Conservation (phyloP, 345 rosid species). For the Hibiscus mutabilis region DNA sequence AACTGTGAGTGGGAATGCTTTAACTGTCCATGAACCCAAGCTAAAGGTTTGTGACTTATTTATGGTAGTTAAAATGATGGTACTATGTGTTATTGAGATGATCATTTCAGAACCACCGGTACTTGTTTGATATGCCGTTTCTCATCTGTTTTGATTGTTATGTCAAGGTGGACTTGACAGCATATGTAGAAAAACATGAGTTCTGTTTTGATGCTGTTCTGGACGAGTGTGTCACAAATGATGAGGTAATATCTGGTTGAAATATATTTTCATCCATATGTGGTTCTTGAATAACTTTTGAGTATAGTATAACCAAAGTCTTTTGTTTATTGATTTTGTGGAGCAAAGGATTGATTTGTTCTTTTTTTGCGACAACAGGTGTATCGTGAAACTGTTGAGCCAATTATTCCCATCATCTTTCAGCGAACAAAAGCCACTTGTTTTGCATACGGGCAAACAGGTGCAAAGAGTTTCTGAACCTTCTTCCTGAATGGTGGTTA, state of each 20-base stretch:
- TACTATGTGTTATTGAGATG: not conserved
- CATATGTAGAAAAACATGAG: conserved; percentile 94
- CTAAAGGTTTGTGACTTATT: conserved; percentile 62
- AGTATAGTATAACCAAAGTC: not conserved
- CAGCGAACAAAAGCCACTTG: conserved; percentile 97
- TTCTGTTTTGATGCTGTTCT: conserved; percentile 98
- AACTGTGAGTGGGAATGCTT: conserved; percentile 56
- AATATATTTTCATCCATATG: not conserved
- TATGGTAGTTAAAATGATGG: not conserved
- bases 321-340: conserved; percentile 4
- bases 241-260: conserved; percentile 52
- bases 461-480: conserved; percentile 27
- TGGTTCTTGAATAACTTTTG: not conserved
- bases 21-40: conserved; percentile 91
- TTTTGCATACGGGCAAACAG: conserved; percentile 99
- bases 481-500: not conserved
- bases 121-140: not conserved
- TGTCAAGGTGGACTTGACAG: conserved; percentile 97
- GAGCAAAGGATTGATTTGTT: conserved; percentile 14
- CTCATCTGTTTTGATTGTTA: conserved; percentile 18
- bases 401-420: conserved; percentile 87
- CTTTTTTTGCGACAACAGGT: conserved; percentile 43
- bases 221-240: conserved; percentile 74
- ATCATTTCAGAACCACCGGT: not conserved
- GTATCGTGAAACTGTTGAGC: conserved; percentile 81